Percentiles rank a stretch among this genome's conserved stretches.
Evolutionary conservation across 495 filamentous ascomycete genomes (phyloP).

Genomic region (Trichoderma reesei): DNA sequence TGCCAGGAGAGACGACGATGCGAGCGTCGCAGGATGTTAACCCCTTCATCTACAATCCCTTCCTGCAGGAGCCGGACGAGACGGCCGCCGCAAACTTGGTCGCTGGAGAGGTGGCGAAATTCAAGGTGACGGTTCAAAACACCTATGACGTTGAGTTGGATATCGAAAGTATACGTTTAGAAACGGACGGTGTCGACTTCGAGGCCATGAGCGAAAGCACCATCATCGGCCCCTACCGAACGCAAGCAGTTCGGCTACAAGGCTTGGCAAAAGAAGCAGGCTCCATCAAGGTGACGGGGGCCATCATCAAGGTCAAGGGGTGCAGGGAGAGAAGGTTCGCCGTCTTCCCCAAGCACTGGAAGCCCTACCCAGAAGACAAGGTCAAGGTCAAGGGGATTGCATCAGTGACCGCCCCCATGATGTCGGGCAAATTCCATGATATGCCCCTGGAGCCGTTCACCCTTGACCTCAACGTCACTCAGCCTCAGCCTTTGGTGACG

Average conservation of each 20-base stretch:
- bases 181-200: constrained; percentile 60
- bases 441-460: constrained; percentile 23
- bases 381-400: constrained; percentile 62
- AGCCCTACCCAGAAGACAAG: constrained; percentile 57
- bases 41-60: constrained; percentile 91
- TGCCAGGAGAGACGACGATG: constrained; percentile 50
- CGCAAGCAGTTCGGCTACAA: constrained; percentile 63
- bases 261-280: constrained; percentile 60
- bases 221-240: constrained; percentile 65
- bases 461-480: constrained; percentile 60
- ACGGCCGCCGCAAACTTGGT: constrained; percentile 57
- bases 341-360: constrained; percentile 71
- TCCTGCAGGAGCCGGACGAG: constrained; percentile 54
- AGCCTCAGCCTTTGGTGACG: constrained; percentile 63
- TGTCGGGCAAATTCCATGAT: constrained; percentile 18
- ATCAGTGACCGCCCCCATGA: constrained; percentile 30
- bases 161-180: constrained; percentile 69
- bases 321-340: constrained; percentile 76
- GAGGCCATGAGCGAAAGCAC: constrained; percentile 55
- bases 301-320: constrained; percentile 65
- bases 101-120: constrained; percentile 63
- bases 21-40: constrained; percentile 51
- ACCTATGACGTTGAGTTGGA: constrained; percentile 88
- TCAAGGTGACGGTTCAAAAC: constrained; percentile 80
- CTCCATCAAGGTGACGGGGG: constrained; percentile 63